phyloP scores from a whole-genome alignment of 352 stramenopile genomes.

The Globisporangium nunn region DNA sequence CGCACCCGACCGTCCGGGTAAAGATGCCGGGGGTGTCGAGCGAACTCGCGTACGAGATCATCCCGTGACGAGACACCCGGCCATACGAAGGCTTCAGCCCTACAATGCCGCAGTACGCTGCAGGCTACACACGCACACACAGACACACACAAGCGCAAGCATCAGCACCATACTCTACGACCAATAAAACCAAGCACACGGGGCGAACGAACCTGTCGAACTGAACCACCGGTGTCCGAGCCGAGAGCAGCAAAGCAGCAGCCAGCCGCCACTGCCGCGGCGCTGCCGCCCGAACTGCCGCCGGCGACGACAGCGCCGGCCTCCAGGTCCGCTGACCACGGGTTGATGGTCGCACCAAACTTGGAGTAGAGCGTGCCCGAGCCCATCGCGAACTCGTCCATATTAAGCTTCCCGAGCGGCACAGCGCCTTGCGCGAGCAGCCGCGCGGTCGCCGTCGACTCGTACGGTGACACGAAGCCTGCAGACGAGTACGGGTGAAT shows the following conservation, averaged over 20 bases:
- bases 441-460: slow-evolving; percentile 78
- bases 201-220: slow-evolving; percentile 76
- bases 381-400: slow-evolving; percentile 99
- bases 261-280: slow-evolving; percentile 89
- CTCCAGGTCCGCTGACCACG: slow-evolving; percentile 63
- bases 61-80: slow-evolving; percentile 92
- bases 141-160: background rate
- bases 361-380: slow-evolving; percentile 90
- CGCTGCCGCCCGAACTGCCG: slow-evolving; percentile 92
- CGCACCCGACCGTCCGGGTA: slow-evolving; percentile 66
- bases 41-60: slow-evolving; percentile 95
- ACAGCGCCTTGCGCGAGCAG: slow-evolving; percentile 89
- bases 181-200: too few species aligned
- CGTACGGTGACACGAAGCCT: slow-evolving; percentile 88
- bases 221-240: slow-evolving; percentile 96
- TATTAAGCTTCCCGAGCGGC: slow-evolving; percentile 95
- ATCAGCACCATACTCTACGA: too few species aligned
- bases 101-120: slow-evolving; percentile 93
- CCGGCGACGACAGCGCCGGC: slow-evolving; percentile 73
- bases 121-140: slow-evolving; percentile 40
- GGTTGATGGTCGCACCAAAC: slow-evolving; percentile 85
- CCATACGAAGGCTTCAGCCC: slow-evolving; percentile 98
- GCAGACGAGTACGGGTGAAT: background rate
- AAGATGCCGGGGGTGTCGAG: slow-evolving; percentile 96
- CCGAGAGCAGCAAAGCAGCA: slow-evolving; percentile 91